Conservation (phyloP, 495 filamentous ascomycete species). For the Wilcoxina mikolae region DNA sequence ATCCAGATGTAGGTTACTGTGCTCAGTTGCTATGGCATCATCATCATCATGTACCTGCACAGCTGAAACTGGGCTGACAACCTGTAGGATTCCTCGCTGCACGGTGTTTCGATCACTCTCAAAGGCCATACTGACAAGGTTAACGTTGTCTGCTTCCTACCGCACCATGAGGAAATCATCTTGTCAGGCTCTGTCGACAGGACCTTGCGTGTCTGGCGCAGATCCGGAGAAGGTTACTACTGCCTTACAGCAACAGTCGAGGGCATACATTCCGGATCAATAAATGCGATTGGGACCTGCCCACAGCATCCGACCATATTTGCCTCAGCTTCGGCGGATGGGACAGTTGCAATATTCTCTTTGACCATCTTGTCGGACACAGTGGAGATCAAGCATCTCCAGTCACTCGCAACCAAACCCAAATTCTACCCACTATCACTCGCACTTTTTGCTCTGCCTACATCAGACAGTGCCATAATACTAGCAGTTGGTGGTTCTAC, state of each 20-base stretch:
- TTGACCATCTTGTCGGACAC: conserved; percentile 30
- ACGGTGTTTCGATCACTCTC: conserved; percentile 55
- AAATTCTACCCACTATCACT: conserved; percentile 67
- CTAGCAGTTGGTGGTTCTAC: conserved; percentile 76
- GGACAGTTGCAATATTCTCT: conserved; percentile 57
- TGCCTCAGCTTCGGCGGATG: conserved; percentile 64
- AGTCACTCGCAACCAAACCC: conserved; percentile 58
- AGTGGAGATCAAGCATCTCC: conserved; percentile 37
- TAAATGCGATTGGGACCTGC: conserved; percentile 59
- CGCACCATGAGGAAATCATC: conserved; percentile 38
- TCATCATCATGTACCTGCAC: not conserved
- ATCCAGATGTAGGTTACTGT: conserved; percentile 50
- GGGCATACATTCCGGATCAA: conserved; percentile 49
- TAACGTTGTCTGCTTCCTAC: conserved; percentile 69
- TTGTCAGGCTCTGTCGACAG: conserved; percentile 74
- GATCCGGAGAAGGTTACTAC: conserved; percentile 21
- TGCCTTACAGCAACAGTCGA: conserved; percentile 36
- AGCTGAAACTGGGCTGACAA: conserved; percentile 1
- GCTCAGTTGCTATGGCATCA: too few relatives aligned
- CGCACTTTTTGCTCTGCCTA: conserved; percentile 43
- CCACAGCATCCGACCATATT: conserved; percentile 15
- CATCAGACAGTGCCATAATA: conserved; percentile 37
- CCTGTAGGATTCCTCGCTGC: conserved; percentile 35
- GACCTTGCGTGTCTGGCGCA: conserved; percentile 59
- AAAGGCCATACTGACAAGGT: conserved; percentile 68